Percentiles rank a stretch among this genome's conserved stretches.
phyloP scores from a whole-genome alignment of 2,329 filamentous ascomycete genomes.

The Truncatella angustata region DNA sequence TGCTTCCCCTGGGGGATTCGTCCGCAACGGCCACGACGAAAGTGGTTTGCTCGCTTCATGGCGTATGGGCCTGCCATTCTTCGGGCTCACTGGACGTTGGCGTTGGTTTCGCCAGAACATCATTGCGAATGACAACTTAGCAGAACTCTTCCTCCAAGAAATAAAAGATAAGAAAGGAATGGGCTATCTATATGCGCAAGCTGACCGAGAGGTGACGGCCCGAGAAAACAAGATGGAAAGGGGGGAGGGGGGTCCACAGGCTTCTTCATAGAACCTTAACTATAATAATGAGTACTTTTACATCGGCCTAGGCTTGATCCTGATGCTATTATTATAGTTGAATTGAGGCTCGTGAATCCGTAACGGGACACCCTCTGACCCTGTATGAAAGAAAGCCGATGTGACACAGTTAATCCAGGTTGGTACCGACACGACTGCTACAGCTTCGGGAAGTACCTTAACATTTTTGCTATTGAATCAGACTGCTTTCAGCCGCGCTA shows the following conservation, averaged over 20 bases:
- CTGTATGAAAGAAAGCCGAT: slow-evolving; percentile 26
- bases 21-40: slow-evolving; percentile 36
- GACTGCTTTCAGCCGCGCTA: neutral
- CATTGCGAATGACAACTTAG: slow-evolving; percentile 20
- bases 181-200: slow-evolving; percentile 35
- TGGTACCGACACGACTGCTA: slow-evolving; percentile 11
- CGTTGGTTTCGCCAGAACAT: slow-evolving; percentile 30
- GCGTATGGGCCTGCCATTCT: slow-evolving; percentile 34
- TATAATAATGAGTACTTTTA: slow-evolving; percentile 27
- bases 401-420: slow-evolving; percentile 11
- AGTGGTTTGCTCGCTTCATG: slow-evolving; percentile 32
- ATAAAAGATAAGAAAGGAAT: slow-evolving; percentile 28
- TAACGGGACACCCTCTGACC: slow-evolving; percentile 16
- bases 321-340: slow-evolving; percentile 17
- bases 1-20: slow-evolving; percentile 35
- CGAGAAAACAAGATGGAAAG: slow-evolving; percentile 23
- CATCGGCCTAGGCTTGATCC: neutral
- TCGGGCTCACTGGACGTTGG: slow-evolving; percentile 33
- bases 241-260: slow-evolving; percentile 11
- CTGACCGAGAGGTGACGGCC: slow-evolving; percentile 26
- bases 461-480: neutral
- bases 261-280: slow-evolving; percentile 19
- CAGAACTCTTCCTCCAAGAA: slow-evolving; percentile 27
- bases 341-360: slow-evolving; percentile 21
- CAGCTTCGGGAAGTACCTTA: slow-evolving; percentile 8